These are phyloP conservation scores for Rhododendron kiyosumense DNA, from an alignment of 148 eudicot genomes.

Conservation along the genomic window DNA sequence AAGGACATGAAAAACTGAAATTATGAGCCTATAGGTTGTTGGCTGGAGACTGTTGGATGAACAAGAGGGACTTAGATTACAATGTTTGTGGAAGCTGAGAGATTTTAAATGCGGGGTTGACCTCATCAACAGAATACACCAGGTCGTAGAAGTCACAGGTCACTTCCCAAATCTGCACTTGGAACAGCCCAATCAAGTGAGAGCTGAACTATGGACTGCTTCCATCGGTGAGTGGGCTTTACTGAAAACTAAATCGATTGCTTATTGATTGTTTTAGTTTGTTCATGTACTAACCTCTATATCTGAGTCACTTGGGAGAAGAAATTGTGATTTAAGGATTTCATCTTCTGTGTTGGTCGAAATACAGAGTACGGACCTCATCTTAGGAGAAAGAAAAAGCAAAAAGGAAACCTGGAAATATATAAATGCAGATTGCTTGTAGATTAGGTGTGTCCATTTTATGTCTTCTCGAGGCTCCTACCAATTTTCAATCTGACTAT, in stretches of 20 bases:
- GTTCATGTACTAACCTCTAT: background rate
- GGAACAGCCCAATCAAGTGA: conserved; percentile 62
- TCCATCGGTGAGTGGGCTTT: conserved; percentile 38
- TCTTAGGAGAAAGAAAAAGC: background rate
- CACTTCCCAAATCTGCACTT: conserved; percentile 61
- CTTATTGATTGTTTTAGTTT: background rate
- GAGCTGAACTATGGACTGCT: conserved; percentile 69
- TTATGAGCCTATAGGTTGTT: conserved; percentile 40
- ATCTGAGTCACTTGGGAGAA: background rate
- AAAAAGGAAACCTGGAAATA: background rate
- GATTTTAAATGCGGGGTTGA: conserved; percentile 61
- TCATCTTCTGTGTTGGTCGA: background rate
- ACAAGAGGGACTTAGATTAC: conserved; percentile 42
- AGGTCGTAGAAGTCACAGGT: conserved; percentile 41
- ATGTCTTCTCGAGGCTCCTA: background rate
- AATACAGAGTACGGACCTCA: background rate
- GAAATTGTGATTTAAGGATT: background rate
- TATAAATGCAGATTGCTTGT: background rate
- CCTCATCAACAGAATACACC: conserved; percentile 54
- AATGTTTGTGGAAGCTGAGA: conserved; percentile 81
- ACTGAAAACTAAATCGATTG: background rate
- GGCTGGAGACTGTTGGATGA: conserved; percentile 76
- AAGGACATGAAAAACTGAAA: background rate
- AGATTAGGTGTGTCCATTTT: background rate
- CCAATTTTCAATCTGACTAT: background rate